phyloP scores from a whole-genome alignment of 164 flowering plant species.

The Umbilicus rupestris region DNA sequence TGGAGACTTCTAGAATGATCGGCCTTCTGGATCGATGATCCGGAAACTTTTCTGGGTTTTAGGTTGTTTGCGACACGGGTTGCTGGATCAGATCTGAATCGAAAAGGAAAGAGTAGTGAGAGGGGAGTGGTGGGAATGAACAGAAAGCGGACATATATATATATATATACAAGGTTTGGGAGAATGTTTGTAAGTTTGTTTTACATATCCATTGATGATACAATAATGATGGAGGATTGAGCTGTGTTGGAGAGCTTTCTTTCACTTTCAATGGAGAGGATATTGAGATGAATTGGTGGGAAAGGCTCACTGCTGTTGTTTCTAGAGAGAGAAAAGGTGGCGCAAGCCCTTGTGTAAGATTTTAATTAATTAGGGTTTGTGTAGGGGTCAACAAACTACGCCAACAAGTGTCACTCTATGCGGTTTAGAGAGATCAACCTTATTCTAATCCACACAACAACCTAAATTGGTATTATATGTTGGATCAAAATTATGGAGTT shows the following conservation, averaged over 20 bases:
- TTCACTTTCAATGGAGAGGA: slow-evolving; percentile 1
- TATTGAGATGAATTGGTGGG: neutral
- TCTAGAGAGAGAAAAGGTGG: slow-evolving; percentile 1
- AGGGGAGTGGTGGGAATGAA: slow-evolving; percentile 4
- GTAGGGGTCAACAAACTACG: neutral
- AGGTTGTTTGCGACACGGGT: too few species aligned
- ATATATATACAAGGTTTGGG: neutral
- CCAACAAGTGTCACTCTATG: neutral
- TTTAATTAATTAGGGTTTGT: neutral
- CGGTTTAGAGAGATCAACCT: neutral
- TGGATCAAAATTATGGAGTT: too few species aligned
- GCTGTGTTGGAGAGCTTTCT: slow-evolving; percentile 1
- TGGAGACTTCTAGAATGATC: too few species aligned
- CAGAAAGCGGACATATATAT: neutral
- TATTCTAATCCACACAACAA: slow-evolving; percentile 4
- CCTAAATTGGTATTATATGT: too few species aligned
- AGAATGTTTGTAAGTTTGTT: neutral
- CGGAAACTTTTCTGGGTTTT: too few species aligned
- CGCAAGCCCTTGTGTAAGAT: neutral
- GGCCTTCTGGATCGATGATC: too few species aligned
- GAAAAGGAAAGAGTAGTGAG: neutral
- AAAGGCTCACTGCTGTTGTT: neutral
- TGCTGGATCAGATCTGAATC: neutral
- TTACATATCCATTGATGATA: neutral
- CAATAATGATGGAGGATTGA: neutral